Conservation (phyloP, 2,329 filamentous ascomycete genomes). For the Colletotrichum siamense region DNA sequence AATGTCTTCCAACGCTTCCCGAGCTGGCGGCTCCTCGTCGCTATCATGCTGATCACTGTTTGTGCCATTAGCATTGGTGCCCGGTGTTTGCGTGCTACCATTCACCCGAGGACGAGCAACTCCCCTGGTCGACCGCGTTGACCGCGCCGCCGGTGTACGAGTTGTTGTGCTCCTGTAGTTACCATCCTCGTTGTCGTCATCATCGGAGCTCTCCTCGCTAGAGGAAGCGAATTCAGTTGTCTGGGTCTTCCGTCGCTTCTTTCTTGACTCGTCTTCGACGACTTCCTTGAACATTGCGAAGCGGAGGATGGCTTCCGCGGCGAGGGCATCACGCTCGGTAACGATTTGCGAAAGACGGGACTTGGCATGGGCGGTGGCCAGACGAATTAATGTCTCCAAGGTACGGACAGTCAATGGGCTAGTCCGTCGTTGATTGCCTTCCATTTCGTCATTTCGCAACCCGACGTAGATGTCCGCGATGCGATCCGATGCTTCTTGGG, state of each 20-base stretch:
- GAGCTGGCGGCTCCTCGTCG: constrained; percentile 47
- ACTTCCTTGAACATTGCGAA: constrained; percentile 99
- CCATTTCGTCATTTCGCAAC: constrained; percentile 93
- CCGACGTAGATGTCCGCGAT: constrained; percentile 92
- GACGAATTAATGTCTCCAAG: constrained; percentile 95
- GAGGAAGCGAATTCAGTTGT: constrained; percentile 63
- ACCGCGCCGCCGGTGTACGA: constrained; percentile 37
- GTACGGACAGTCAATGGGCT: constrained; percentile 97
- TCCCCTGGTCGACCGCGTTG: constrained; percentile 32
- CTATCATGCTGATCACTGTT: constrained; percentile 49
- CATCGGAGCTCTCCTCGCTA: constrained; percentile 63
- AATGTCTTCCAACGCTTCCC: constrained; percentile 45
- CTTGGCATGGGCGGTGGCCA: constrained; percentile 95
- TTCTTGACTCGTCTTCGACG: constrained; percentile 77
- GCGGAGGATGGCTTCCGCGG: constrained; percentile 87
- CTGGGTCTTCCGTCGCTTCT: constrained; percentile 78
- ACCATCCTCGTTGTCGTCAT: constrained; percentile 68
- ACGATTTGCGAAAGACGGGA: constrained; percentile 86
- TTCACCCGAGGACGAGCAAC: constrained; percentile 38
- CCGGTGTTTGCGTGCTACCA: constrained; percentile 28
- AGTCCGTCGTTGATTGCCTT: constrained; percentile 91
- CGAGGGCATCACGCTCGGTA: constrained; percentile 85
- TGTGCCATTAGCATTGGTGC: constrained; percentile 27
- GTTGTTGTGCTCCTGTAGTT: constrained; percentile 28
- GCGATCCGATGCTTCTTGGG: constrained; percentile 88